A percentile compares a stretch with the other conserved stretches of the same genome.
phyloP scores from a whole-genome alignment of 2,329 filamentous ascomycete species.

The Sphaerostilbella broomeana region DNA sequence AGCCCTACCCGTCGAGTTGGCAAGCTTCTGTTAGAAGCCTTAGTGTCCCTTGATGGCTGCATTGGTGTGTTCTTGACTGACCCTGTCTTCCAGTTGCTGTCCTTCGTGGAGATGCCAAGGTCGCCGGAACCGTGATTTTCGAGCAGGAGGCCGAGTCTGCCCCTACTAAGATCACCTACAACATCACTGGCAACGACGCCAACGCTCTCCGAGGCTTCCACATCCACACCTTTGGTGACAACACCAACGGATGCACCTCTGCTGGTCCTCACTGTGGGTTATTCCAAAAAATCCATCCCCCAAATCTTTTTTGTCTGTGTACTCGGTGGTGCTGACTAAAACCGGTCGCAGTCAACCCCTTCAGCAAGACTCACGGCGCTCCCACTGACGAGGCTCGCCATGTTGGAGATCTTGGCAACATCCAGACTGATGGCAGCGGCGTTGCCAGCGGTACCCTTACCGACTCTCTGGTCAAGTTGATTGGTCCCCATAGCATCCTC shows the following conservation, averaged over 20 bases:
- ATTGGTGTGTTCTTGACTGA: conserved; percentile 18
- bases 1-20: conserved; percentile 8
- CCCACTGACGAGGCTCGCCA: conserved; percentile 79
- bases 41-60: conserved; percentile 30
- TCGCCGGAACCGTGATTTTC: conserved; percentile 90
- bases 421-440: conserved; percentile 89
- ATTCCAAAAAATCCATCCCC: not conserved
- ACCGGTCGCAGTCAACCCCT: conserved; percentile 75
- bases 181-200: conserved; percentile 86
- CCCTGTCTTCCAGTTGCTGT: conserved; percentile 65
- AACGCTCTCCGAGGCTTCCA: conserved; percentile 98
- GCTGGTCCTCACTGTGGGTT: conserved; percentile 92
- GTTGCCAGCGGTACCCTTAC: conserved; percentile 74
- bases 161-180: conserved; percentile 82
- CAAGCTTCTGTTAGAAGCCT: no score
- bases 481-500: conserved; percentile 89
- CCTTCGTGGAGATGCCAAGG: conserved; percentile 94
- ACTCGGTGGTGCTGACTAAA: conserved; percentile 11
- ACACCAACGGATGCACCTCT: conserved; percentile 99
- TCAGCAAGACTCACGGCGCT: conserved; percentile 85
- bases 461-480: conserved; percentile 88
- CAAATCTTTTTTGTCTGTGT: not conserved
- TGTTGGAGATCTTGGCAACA: conserved; percentile 96
- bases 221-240: conserved; percentile 98
- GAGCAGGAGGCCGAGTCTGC: conserved; percentile 80